Evolutionary conservation across 176 grass and related monocot genomes (phyloP), one percentile per base, ranked within the genome.

Genomic region (Oropetium thomaeum): DNA sequence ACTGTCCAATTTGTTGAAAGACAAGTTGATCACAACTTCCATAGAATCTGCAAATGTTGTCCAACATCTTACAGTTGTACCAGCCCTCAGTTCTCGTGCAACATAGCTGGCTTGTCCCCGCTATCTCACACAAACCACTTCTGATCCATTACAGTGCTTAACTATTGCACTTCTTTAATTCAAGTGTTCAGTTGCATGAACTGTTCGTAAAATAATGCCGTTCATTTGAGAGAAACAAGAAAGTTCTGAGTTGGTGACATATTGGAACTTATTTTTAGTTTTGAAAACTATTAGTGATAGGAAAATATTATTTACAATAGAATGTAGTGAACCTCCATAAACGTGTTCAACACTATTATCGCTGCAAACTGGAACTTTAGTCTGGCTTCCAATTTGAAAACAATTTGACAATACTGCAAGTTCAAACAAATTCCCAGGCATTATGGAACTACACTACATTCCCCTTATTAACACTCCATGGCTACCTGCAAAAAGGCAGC

Each of bases 81-180:
- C 27, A 53, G n/a, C 70, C 31, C 33, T 30, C 26, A 65, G 12
- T 69, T 30, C 44, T 68, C 3, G 22, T 70, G 84, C 44, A 86
- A n/a, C n/a, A n/a, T n/a, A 62, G 41, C 60, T 81, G 70, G 63
- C 44, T 33, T 81, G 55, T 75, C 76, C 37, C 55, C 28, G 12
- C 33, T 62, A 81, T 22, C 27, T 16, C 42, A 16, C 53, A 75
- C 38, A 30, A 61, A 75, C 62, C 42, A 44, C 13, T 60, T 55
- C 47, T 20, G 20, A 67, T 74, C 49, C 10, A 54, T 22, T 43
- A 53, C 15, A 44, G 41, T 38, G 7, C 39, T 26, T 5, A 77
- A 62, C 10, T 19, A n/a, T 44, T 1, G 15, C n/a, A n/a, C n/a
- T n/a, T 33, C 25, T 41, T 67, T 67, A 27, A 27, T 67, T 16